Conservation (phyloP, 1,284 basidiomycete genomes). For the Moniliella sp. region DNA sequence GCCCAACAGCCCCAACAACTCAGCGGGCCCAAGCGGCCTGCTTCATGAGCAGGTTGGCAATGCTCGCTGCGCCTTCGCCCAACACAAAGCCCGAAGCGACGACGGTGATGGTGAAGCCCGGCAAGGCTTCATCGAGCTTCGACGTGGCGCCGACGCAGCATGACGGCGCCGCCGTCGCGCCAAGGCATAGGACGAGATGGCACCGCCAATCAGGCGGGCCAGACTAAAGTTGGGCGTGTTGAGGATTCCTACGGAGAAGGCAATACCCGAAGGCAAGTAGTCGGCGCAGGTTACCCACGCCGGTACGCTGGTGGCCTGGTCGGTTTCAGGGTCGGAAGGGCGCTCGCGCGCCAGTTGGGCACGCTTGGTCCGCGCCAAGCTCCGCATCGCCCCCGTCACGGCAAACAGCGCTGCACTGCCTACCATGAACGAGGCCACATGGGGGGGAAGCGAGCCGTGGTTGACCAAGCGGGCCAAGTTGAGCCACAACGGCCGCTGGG, state of each 20-base stretch:
- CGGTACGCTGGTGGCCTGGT: constrained; percentile 1
- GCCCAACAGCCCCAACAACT: constrained; percentile 68
- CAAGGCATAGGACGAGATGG: constrained; percentile 44
- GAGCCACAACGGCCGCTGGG: constrained; percentile 61
- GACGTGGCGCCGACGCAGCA: background rate
- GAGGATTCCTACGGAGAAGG: constrained; percentile 49
- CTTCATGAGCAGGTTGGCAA: constrained; percentile 54
- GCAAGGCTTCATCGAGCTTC: background rate
- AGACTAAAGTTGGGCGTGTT: constrained; percentile 88
- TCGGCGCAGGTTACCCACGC: constrained; percentile 6
- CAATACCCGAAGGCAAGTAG: constrained; percentile 18
- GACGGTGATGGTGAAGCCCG: constrained; percentile 44
- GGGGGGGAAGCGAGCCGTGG: constrained; percentile 57
- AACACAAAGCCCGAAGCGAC: constrained; percentile 83
- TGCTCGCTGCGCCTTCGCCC: constrained; percentile 67
- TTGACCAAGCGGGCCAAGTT: constrained; percentile 65
- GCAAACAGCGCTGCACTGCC: constrained; percentile 43
- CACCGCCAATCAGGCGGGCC: constrained; percentile 67
- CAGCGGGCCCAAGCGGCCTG: constrained; percentile 47
- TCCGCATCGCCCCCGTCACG: constrained; percentile 41
- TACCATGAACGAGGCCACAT: constrained; percentile 60
- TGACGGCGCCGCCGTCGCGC: constrained; percentile 1
- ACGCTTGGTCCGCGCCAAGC: constrained; percentile 37
- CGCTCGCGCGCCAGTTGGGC: constrained; percentile 8
- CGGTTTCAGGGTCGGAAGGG: too few species aligned